Conservation (phyloP, 2,329 filamentous ascomycete genomes). For the Tolypocladium ophioglossoides region DNA sequence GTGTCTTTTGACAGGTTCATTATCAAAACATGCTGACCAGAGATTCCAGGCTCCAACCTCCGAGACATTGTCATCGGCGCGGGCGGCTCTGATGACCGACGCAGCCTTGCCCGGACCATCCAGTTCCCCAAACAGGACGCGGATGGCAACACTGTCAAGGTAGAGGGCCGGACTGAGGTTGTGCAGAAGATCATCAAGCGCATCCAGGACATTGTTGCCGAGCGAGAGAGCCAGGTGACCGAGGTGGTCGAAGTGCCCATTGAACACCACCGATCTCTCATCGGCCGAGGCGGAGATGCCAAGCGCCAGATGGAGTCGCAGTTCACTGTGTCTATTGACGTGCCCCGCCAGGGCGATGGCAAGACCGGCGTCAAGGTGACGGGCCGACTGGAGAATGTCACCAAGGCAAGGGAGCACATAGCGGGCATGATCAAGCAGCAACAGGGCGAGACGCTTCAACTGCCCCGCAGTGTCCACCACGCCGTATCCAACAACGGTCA, state of each 20-base stretch:
- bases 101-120: slow-evolving; percentile 77
- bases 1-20: not conserved
- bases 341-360: slow-evolving; percentile 79
- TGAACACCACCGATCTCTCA: slow-evolving; percentile 83
- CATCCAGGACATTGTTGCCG: slow-evolving; percentile 71
- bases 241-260: slow-evolving; percentile 72
- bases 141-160: slow-evolving; percentile 71
- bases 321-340: slow-evolving; percentile 79
- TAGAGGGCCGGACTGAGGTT: slow-evolving; percentile 74
- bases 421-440: slow-evolving; percentile 69
- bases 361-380: slow-evolving; percentile 79
- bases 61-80: slow-evolving; percentile 78
- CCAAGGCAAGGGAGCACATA: slow-evolving; percentile 81
- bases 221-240: slow-evolving; percentile 74
- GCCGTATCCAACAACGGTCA: slow-evolving; percentile 77
- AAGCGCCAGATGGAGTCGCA: slow-evolving; percentile 77
- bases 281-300: slow-evolving; percentile 82
- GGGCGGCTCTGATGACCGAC: slow-evolving; percentile 79
- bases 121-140: slow-evolving; percentile 88
- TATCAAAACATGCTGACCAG: slow-evolving; percentile 2
- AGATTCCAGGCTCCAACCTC: slow-evolving; percentile 61
- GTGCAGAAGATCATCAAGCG: slow-evolving; percentile 82
- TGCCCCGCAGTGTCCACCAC: slow-evolving; percentile 78
- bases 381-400: slow-evolving; percentile 68
- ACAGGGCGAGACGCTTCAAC: slow-evolving; percentile 75